phyloP scores from a whole-genome alignment of 83 land plant species.

The Picea mariana region DNA sequence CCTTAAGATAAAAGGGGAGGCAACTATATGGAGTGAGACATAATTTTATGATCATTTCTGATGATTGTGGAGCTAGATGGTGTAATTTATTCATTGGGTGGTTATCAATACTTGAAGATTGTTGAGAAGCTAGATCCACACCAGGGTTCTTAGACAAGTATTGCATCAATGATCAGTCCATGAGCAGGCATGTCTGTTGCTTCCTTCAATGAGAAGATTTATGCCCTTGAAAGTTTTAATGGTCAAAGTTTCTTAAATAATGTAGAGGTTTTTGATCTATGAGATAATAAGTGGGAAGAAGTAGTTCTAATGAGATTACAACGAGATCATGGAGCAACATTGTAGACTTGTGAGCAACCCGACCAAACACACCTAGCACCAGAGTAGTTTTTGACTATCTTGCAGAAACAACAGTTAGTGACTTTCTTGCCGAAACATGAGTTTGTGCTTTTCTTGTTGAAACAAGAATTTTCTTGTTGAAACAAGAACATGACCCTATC shows the following conservation, averaged over 20 bases:
- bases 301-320: background rate
- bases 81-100: background rate
- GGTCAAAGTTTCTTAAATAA: constrained; percentile 2
- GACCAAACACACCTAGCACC: no score
- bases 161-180: background rate
- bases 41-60: background rate
- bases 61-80: background rate
- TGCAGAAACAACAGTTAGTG: no score
- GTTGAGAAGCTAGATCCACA: background rate
- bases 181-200: background rate
- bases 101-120: background rate
- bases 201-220: constrained; percentile 1
- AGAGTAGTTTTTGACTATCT: no score
- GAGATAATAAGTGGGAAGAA: constrained; percentile 4
- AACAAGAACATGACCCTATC: no score
- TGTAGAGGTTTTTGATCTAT: background rate
- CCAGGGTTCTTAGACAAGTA: background rate
- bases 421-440: no score
- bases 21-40: no score
- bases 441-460: no score
- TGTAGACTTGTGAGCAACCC: no score
- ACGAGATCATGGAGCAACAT: no score
- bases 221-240: constrained; percentile 3
- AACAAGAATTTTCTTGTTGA: no score
- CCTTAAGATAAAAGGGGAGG: no score